These are phyloP conservation scores for Laburnicola sp. DNA, from an alignment of 2,329 filamentous ascomycete species.

Conservation along the genomic window DNA sequence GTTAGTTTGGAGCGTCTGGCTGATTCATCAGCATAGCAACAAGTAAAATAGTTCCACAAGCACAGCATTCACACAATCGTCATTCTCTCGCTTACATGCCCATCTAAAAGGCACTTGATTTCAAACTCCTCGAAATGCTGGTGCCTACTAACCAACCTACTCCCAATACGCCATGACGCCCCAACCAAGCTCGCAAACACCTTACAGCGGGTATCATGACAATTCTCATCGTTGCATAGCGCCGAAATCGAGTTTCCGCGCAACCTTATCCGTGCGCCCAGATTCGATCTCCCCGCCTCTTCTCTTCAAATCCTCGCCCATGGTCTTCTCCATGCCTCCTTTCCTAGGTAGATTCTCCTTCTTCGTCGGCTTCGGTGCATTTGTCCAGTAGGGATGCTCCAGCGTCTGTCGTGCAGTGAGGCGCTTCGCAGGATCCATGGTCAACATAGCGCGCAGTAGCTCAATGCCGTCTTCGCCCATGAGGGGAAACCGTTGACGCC, in stretches of 20 bases:
- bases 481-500: slow-evolving; percentile 74
- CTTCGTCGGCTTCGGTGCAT: slow-evolving; percentile 78
- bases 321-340: slow-evolving; percentile 68
- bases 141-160: too few species aligned
- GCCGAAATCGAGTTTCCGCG: slow-evolving; percentile 65
- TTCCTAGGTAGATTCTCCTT: slow-evolving; percentile 81
- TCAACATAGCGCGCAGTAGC: slow-evolving; percentile 80
- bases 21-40: too few species aligned
- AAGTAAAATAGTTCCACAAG: too few species aligned
- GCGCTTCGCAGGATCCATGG: slow-evolving; percentile 82
- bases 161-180: too few species aligned
- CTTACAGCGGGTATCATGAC: neutral
- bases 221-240: slow-evolving; percentile 15
- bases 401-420: slow-evolving; percentile 78
- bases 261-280: slow-evolving; percentile 70
- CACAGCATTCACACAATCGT: too few species aligned
- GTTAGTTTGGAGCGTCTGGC: too few species aligned
- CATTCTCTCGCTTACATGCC: too few species aligned
- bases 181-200: neutral
- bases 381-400: slow-evolving; percentile 82
- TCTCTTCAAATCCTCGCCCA: slow-evolving; percentile 80
- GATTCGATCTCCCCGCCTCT: slow-evolving; percentile 72
- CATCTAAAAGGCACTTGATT: too few species aligned
- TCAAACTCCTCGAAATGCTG: too few species aligned
- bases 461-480: slow-evolving; percentile 84